Base-by-base conservation (phyloP, 345 rosid genomes). In the Noccaea bulbosa region DNA sequence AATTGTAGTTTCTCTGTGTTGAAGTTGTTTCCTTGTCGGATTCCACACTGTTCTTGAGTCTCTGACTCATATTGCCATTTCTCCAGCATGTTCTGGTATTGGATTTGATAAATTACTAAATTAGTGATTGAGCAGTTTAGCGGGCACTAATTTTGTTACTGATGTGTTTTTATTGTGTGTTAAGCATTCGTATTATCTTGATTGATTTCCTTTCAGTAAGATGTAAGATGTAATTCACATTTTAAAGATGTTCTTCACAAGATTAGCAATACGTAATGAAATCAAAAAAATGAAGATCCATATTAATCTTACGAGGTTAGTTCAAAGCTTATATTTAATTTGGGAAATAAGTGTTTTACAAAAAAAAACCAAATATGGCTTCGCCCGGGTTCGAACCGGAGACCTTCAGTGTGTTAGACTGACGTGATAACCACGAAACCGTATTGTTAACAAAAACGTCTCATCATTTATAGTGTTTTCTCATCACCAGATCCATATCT, bases 341-440 rank as follows among this genome's bases (percentile, higher is more conserved):
- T 24, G 30, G 30, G 30, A 24, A 24, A 24, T 24, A 24, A 1
- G 4, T 24, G 30, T 24, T 24, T 24, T 1, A 2, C 0, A 24
- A 24, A 24, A 24, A 24, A 17, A 17, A 17, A 17, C 1, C 20
- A 17, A 17, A 17, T 17, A 0, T 17, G 77, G 67, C 72, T 76
- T 88, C 91, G 84, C 90, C 93, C 88, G 84, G 87, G 55, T 67
- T 91, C 79, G 89, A 88, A 88, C 85, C 88, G 87, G 89, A 88
- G 90, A 89, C 93, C 90, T 89, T 87, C 86, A 91, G 85, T 86
- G 96, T 89, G 94, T 89, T 87, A 86, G 89, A 87, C 93, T 86
- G 88, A 86, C 91, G 88, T 92, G 94, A 87, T 89, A 89, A 89
- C 94, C 94, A 87, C n/a, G 24, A 22, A 22, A 22, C 24, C 24